Base-by-base conservation (phyloP, 1,139 yeast genomes). In the Eremothecium cymbalariae region DNA sequence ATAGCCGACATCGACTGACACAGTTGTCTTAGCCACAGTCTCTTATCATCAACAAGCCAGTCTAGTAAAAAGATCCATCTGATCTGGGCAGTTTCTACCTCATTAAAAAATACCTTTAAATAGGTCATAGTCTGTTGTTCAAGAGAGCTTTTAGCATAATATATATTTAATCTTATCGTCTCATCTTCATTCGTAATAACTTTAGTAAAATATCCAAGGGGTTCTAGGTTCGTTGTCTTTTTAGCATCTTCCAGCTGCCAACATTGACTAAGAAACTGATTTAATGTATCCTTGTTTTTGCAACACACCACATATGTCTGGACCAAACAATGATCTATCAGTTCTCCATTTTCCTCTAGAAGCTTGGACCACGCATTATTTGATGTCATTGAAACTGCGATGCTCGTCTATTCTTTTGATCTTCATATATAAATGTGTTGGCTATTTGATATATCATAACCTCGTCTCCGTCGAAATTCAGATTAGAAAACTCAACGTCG, bases 61-160 rank as follows among this genome's bases (percentile, higher is more conserved):
- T 48, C 51, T 8, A 48, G 31, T 8, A 48, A 15, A 18, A 44
- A 39, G n/a, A 40, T 32, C 46, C 46, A 46, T 16, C 37, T 38
- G 11, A 40, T 31, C 8, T 23, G 8, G 28, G 18, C 11, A 21
- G n/a, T 3, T 8, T 27, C 30, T 11, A 27, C 17, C 4, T 17
- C 24, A 20, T 16, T 20, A 14, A 21, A 6, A 17, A 18, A 18
- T 34, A 31, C 18, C 33, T 32, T 19, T 9, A 31, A 26, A 14
- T 18, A 29, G 35, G 6, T 21, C 25, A 18, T 9, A 20, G 8
- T 20, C 28, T 9, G 36, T 22, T 4, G 21, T 16, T 17, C 14
- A 9, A 27, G 21, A 5, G 30, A 21, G 21, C 21, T 27, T 18
- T 14, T 14, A 13, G 14, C 17, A 33, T 12, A 4, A 31, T 25